phyloP scores from a whole-genome alignment of 768 basidiomycete species.

The Calocera viscosa region DNA sequence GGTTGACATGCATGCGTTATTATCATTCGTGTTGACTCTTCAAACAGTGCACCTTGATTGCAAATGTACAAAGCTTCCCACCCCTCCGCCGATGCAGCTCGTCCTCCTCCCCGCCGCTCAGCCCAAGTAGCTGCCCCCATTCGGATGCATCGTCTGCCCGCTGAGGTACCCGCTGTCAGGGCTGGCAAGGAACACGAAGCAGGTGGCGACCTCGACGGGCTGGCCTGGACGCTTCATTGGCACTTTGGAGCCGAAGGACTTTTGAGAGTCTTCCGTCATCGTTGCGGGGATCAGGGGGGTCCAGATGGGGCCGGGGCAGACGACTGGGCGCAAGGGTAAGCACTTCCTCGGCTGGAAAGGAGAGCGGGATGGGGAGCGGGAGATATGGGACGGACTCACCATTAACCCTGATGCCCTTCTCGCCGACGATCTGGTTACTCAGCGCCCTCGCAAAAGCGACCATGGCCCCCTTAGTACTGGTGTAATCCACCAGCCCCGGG shows the following conservation, averaged over 20 bases:
- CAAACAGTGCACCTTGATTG: no score
- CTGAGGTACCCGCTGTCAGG: conserved; percentile 38
- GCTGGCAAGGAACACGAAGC: conserved; percentile 38
- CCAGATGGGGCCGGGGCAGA: conserved; percentile 38
- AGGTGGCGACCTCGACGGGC: conserved; percentile 40
- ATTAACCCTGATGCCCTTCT: conserved; percentile 39
- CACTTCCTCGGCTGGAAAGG: conserved; percentile 16
- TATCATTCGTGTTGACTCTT: no score
- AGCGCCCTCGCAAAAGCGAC: conserved; percentile 37
- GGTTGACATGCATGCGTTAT: no score
- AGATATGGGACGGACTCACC: conserved; percentile 20
- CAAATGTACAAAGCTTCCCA: no score
- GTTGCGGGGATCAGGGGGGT: conserved; percentile 28
- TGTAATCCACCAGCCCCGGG: conserved; percentile 41
- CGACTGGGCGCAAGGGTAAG: conserved; percentile 21
- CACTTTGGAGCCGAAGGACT: conserved; percentile 25
- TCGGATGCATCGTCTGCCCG: conserved; percentile 22
- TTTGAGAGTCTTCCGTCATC: conserved; percentile 29
- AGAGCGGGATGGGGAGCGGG: conserved; percentile 10
- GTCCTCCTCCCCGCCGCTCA: not conserved
- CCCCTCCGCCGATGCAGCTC: no score
- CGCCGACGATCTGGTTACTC: conserved; percentile 40
- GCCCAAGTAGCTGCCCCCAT: conserved; percentile 16
- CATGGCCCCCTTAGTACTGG: conserved; percentile 43
- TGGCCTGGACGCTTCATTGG: conserved; percentile 41